Conservation (phyloP, 2,329 filamentous ascomycete species). For the Penicillium brasilianum region DNA sequence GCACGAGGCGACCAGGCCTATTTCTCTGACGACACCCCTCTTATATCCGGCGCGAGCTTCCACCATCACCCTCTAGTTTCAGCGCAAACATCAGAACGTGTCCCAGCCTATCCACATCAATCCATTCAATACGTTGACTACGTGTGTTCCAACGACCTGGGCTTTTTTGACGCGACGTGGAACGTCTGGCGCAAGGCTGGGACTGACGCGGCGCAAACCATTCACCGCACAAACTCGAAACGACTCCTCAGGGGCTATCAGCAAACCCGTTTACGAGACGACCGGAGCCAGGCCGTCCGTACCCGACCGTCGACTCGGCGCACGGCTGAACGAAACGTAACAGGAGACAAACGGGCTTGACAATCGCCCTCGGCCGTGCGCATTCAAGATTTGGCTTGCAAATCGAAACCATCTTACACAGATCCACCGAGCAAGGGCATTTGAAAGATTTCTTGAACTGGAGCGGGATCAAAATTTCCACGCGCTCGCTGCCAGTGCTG, state of each 20-base stretch:
- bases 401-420: background rate
- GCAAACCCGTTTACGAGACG: background rate
- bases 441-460: background rate
- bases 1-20: background rate
- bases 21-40: conserved; percentile 4
- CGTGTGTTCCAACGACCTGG: background rate
- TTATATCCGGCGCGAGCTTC: conserved; percentile 2
- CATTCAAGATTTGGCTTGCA: background rate
- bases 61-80: background rate
- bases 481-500: background rate
- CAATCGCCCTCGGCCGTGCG: background rate
- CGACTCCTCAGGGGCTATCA: background rate
- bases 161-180: too few species aligned
- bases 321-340: background rate
- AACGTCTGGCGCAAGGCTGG: background rate
- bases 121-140: background rate
- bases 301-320: background rate
- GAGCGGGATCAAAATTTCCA: background rate
- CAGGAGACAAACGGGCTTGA: background rate
- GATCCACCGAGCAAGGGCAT: background rate
- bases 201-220: background rate
- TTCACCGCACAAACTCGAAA: background rate
- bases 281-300: background rate
- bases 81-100: background rate
- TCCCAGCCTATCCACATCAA: background rate